Conservation (phyloP, 805 yeast species). For the Myxozyma lipomycoides region DNA sequence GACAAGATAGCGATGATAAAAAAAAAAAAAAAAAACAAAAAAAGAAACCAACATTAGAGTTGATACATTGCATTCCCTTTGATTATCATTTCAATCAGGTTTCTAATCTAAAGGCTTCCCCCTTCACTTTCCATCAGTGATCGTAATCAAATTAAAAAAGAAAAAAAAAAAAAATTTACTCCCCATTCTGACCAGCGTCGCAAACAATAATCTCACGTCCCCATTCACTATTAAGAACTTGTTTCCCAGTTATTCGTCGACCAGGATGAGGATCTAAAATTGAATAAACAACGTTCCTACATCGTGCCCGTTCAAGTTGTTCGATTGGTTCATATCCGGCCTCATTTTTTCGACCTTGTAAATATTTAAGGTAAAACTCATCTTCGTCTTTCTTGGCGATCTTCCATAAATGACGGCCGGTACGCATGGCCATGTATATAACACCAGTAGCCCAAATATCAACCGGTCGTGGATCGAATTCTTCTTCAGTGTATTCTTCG, state of each 20-base stretch:
- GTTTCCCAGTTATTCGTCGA: constrained; percentile 82
- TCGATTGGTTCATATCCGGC: constrained; percentile 93
- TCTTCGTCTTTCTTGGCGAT: constrained; percentile 70
- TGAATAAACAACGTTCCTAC: constrained; percentile 89
- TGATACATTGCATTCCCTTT: background rate
- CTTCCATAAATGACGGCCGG: constrained; percentile 92
- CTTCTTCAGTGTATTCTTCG: constrained; percentile 61
- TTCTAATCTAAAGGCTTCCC: too few species aligned
- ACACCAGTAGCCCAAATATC: constrained; percentile 91
- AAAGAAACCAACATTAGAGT: background rate
- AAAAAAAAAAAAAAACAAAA: too few species aligned
- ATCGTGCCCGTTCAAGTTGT: constrained; percentile 72
- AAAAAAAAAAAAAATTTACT: constrained; percentile 5
- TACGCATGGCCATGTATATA: constrained; percentile 72
- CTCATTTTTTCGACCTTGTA: constrained; percentile 72
- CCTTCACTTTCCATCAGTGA: too few species aligned
- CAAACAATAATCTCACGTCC: constrained; percentile 83
- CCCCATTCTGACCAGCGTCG: constrained; percentile 54
- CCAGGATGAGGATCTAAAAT: constrained; percentile 87
- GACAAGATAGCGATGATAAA: too few species aligned
- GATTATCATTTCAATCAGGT: too few species aligned
- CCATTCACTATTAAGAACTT: constrained; percentile 91
- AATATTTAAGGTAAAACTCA: constrained; percentile 70
- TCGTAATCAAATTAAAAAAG: background rate
- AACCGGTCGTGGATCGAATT: constrained; percentile 71